Conservation (phyloP, 257 asterid genomes). For the Striga asiatica region DNA sequence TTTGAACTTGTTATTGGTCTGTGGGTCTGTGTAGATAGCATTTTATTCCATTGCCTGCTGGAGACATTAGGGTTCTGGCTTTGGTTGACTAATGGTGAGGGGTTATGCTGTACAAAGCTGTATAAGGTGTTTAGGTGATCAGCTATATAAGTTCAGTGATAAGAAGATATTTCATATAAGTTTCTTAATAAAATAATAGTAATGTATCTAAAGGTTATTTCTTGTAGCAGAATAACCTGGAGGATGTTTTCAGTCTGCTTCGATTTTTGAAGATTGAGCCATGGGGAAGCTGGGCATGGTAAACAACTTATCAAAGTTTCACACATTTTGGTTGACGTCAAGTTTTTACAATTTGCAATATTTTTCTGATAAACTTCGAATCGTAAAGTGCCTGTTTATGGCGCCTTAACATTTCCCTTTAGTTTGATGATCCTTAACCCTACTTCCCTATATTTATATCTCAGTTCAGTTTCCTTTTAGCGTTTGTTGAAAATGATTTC, state of each 20-base stretch:
- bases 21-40: neutral
- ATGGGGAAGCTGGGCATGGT: constrained; percentile 99
- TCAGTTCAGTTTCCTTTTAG: too few species aligned
- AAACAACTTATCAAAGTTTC: constrained; percentile 23
- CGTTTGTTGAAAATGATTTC: too few species aligned
- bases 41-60: neutral
- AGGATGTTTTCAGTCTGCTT: constrained; percentile 87
- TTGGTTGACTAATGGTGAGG: constrained; percentile 1
- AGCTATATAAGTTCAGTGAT: neutral
- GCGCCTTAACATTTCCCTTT: neutral
- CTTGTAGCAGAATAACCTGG: constrained; percentile 76
- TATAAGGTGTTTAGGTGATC: neutral
- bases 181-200: constrained; percentile 8
- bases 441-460: neutral
- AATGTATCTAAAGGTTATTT: constrained; percentile 13
- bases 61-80: neutral
- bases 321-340: constrained; percentile 9
- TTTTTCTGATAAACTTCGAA: neutral
- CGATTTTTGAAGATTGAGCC: constrained; percentile 95
- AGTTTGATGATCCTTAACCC: neutral
- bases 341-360: too few species aligned
- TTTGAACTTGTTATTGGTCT: neutral
- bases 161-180: constrained; percentile 4
- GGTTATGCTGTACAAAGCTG: neutral
- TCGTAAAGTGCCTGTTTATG: neutral